phyloP scores from a whole-genome alignment of 495 filamentous ascomycete species.

The Aspergillus nidulans region DNA sequence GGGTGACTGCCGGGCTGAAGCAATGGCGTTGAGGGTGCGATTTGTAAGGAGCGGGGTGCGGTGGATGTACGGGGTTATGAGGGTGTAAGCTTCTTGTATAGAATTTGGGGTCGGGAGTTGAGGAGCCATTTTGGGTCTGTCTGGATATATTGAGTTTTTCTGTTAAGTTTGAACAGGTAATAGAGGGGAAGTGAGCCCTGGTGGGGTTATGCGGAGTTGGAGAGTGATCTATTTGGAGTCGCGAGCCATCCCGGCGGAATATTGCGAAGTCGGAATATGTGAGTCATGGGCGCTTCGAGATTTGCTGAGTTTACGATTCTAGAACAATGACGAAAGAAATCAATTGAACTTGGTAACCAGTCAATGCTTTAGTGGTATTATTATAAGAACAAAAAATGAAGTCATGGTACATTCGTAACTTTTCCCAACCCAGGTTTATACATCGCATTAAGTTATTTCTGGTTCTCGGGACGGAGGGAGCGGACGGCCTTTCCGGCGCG shows the following conservation, averaged over 20 bases:
- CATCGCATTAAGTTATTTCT: slow-evolving; percentile 55
- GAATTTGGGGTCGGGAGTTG: slow-evolving; percentile 58
- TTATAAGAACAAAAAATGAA: slow-evolving; percentile 22
- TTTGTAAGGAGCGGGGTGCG: slow-evolving; percentile 78
- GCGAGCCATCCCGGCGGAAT: neutral
- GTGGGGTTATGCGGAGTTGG: neutral
- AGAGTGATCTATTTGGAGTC: neutral
- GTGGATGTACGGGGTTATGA: slow-evolving; percentile 75
- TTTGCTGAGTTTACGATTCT: neutral
- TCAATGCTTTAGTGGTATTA: slow-evolving; percentile 21
- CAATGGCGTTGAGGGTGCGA: slow-evolving; percentile 64
- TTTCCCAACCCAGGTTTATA: slow-evolving; percentile 33
- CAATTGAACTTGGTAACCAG: slow-evolving; percentile 1
- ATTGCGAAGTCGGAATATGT: neutral
- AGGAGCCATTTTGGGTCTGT: neutral
- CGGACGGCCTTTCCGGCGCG: slow-evolving; percentile 94
- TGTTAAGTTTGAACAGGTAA: neutral
- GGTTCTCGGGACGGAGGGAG: slow-evolving; percentile 88
- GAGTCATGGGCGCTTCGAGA: neutral
- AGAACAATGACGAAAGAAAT: neutral
- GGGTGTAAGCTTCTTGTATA: slow-evolving; percentile 62
- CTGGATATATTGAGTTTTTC: neutral
- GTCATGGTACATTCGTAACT: slow-evolving; percentile 45
- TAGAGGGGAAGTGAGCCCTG: neutral
- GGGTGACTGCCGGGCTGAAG: slow-evolving; percentile 62